Evolutionary conservation across 2,329 filamentous ascomycete species (phyloP).

Genomic region (Colletotrichum lupini): DNA sequence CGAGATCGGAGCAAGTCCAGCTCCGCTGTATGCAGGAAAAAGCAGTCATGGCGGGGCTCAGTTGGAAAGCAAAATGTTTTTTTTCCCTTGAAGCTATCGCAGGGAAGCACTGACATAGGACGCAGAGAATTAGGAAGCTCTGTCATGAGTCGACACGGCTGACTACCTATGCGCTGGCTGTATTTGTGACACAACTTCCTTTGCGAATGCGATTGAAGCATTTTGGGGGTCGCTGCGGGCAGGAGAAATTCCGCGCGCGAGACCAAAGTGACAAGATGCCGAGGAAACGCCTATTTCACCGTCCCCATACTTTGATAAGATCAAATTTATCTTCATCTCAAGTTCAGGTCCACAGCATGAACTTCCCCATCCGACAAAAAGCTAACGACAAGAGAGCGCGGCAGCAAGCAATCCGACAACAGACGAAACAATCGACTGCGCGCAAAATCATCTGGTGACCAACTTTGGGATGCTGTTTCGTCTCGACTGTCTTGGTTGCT

Average conservation of each 20-base stretch:
- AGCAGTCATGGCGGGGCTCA: constrained; percentile 17
- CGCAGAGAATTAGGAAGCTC: neutral
- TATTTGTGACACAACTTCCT: neutral
- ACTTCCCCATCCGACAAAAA: neutral
- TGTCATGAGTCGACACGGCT: neutral
- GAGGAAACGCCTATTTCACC: neutral
- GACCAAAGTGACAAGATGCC: neutral
- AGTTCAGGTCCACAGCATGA: neutral
- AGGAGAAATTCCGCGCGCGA: neutral
- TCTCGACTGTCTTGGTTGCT: neutral
- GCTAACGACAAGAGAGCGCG: neutral
- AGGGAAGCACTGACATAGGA: neutral
- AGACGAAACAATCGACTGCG: constrained; percentile 2
- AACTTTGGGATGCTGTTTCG: neutral
- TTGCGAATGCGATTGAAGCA: neutral
- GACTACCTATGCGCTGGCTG: neutral
- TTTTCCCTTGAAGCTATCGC: neutral
- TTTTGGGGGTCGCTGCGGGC: neutral
- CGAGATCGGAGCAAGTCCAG: constrained; percentile 27
- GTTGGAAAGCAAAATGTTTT: neutral
- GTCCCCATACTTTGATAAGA: neutral
- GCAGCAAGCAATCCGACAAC: neutral
- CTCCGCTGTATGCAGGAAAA: constrained; percentile 9
- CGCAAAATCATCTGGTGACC: neutral
- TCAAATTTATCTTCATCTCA: neutral